Evolutionary conservation across 164 flowering plant species (phyloP).

Genomic region (Chimonanthus praecox): DNA sequence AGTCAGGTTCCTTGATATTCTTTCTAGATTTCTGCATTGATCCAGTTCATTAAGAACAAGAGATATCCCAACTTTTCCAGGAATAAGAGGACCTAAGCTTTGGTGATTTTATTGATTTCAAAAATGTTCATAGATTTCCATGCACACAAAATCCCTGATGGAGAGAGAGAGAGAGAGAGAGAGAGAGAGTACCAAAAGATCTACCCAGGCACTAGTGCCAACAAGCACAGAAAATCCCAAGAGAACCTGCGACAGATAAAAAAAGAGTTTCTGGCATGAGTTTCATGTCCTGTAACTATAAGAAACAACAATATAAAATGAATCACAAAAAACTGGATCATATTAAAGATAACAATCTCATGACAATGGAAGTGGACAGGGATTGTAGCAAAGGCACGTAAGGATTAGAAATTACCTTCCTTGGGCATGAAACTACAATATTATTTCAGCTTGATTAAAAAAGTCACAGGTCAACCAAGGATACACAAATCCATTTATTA

Average conservation of each 20-base stretch:
- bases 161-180: too few relatives aligned
- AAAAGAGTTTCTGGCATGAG: not conserved
- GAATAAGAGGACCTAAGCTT: not conserved
- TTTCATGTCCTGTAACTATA: not conserved
- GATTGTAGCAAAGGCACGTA: too few relatives aligned
- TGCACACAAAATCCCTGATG: not conserved
- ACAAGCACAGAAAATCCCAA: slow-evolving; percentile 92
- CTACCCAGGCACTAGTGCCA: slow-evolving; percentile 98
- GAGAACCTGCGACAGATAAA: slow-evolving; percentile 62
- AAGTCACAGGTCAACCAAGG: too few relatives aligned
- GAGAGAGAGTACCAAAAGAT: slow-evolving; percentile 61
- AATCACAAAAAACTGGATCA: not conserved
- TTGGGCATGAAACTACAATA: too few relatives aligned
- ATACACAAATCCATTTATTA: too few relatives aligned
- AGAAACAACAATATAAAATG: not conserved
- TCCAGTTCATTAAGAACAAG: not conserved
- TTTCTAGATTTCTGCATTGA: not conserved
- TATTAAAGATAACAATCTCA: too few relatives aligned
- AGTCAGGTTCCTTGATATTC: too few relatives aligned
- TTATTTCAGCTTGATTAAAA: too few relatives aligned
- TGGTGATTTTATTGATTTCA: not conserved
- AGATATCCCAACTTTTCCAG: not conserved
- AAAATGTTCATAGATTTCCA: not conserved
- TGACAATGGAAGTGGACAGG: too few relatives aligned
- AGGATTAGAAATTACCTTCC: too few relatives aligned